Percentiles rank a stretch among this genome's conserved stretches.
Conservation (phyloP, 306 rosid genomes). For the Ziziphus jujuba region DNA sequence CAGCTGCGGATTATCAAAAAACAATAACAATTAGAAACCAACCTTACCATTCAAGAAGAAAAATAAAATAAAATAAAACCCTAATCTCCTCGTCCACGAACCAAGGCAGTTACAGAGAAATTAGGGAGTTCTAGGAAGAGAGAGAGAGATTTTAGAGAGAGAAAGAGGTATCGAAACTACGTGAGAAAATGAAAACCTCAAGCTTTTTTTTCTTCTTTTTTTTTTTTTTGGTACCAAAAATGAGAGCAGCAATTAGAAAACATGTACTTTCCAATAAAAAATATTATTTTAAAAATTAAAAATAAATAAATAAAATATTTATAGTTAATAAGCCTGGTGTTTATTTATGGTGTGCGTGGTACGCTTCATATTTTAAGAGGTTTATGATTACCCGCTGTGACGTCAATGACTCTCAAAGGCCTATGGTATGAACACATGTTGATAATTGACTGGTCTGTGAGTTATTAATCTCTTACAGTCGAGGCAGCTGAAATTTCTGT, state of each 20-base stretch:
- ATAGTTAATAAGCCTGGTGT: too few species aligned
- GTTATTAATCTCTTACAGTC: too few species aligned
- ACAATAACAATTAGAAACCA: neutral
- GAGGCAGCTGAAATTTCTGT: too few species aligned
- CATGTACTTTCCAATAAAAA: neutral
- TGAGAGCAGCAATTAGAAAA: neutral
- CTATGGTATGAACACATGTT: too few species aligned
- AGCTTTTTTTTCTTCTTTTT: too few species aligned
- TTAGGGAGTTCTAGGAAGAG: neutral
- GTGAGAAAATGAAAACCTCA: neutral
- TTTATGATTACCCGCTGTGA: too few species aligned
- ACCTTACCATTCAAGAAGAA: conserved; percentile 7
- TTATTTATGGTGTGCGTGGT: too few species aligned
- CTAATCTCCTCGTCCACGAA: conserved; percentile 5
- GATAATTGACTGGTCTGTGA: too few species aligned
- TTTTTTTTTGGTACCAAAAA: neutral
- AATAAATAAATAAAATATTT: neutral
- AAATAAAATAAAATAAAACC: neutral
- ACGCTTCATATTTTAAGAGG: too few species aligned
- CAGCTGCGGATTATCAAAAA: neutral
- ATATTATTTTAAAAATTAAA: neutral
- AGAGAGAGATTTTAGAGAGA: neutral
- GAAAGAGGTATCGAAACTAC: neutral
- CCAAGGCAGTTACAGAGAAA: neutral
- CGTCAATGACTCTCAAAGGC: too few species aligned